These are phyloP conservation scores for Ciborinia camelliae DNA, from an alignment of 2,329 filamentous ascomycete species.

Conservation along the genomic window DNA sequence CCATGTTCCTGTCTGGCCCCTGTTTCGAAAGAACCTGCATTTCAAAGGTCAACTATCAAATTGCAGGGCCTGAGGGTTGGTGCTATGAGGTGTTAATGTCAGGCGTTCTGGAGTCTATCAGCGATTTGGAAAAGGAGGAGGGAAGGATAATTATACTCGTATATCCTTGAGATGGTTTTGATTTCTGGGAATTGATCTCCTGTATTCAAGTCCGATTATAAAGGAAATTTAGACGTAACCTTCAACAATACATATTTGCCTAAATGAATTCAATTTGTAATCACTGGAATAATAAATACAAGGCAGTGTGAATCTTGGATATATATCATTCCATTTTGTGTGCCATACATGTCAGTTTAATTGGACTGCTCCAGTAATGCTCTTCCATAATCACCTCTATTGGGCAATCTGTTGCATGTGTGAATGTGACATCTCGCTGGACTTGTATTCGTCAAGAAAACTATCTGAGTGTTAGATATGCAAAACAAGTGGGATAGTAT, in stretches of 20 bases:
- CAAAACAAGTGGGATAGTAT: not conserved
- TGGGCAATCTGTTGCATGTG: conserved; percentile 68
- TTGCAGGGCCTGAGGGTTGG: too few species aligned
- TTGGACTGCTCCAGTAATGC: conserved; percentile 26
- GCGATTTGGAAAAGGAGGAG: not conserved
- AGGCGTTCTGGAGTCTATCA: not conserved
- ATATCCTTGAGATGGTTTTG: not conserved
- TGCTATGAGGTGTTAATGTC: not conserved
- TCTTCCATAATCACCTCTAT: conserved; percentile 72
- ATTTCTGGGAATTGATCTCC: not conserved
- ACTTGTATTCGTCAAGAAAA: conserved; percentile 69
- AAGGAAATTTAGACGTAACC: not conserved
- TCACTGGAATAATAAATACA: not conserved
- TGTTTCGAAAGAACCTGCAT: not conserved
- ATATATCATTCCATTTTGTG: not conserved
- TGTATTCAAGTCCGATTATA: not conserved
- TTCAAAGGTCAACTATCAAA: too few species aligned
- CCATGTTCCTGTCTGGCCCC: not conserved
- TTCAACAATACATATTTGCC: not conserved
- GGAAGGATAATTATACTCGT: not conserved
- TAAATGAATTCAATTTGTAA: not conserved
- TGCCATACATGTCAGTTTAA: not conserved
- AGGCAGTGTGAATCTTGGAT: not conserved
- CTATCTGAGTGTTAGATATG: conserved; percentile 36
- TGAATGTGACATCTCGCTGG: conserved; percentile 79